Conservation (phyloP, 345 rosid species). For the Eucalyptus rudis region DNA sequence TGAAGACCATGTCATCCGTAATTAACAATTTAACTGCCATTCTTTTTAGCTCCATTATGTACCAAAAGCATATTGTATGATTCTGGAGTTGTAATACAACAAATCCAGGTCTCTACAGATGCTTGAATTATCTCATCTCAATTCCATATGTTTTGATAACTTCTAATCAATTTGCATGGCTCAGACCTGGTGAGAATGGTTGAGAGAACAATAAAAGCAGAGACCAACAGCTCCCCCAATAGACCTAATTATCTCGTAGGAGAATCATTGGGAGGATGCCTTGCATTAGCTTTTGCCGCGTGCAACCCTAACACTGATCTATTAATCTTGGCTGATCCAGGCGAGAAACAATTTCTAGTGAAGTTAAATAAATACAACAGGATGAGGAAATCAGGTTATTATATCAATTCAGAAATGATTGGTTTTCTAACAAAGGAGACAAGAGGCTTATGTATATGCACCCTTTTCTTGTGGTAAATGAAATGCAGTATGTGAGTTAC, state of each 20-base stretch:
- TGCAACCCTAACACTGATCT: slow-evolving; percentile 48
- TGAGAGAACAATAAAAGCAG: slow-evolving; percentile 33
- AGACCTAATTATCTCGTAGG: slow-evolving; percentile 74
- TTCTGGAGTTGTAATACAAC: neutral
- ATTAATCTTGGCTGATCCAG: slow-evolving; percentile 65
- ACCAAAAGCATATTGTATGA: neutral
- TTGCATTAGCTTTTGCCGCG: slow-evolving; percentile 61
- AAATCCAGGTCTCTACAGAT: neutral
- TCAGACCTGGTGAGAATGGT: slow-evolving; percentile 56
- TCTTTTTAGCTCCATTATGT: neutral
- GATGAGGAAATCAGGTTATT: neutral
- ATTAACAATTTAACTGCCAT: neutral
- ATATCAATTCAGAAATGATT: neutral
- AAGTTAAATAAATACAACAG: neutral
- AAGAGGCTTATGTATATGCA: neutral
- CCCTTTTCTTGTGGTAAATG: neutral
- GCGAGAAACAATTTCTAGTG: slow-evolving; percentile 1
- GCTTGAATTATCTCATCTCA: neutral
- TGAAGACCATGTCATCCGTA: neutral
- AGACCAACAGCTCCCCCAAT: slow-evolving; percentile 15
- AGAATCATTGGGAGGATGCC: slow-evolving; percentile 75
- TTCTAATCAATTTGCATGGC: neutral
- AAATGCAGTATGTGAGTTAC: neutral
- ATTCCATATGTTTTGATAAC: neutral
- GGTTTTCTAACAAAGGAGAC: neutral